Evolutionary conservation across 1,284 basidiomycete species (phyloP).

Genomic region (Puccinia triticina): DNA sequence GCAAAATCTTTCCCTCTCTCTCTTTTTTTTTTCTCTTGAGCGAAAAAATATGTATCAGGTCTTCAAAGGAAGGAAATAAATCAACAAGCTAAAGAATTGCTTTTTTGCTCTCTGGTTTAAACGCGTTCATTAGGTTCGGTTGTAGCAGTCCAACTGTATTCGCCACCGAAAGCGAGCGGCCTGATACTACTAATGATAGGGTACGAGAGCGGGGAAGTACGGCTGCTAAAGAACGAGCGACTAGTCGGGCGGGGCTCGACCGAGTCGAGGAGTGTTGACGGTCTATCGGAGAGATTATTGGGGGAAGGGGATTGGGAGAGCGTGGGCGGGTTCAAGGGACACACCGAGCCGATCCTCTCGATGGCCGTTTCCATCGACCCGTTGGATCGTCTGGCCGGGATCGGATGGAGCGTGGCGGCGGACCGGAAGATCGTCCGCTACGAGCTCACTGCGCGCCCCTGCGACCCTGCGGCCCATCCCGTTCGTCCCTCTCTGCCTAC

Average conservation of each 20-base stretch:
- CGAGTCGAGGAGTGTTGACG: neutral
- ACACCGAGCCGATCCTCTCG: slow-evolving; percentile 37
- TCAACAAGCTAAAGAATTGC: slow-evolving; percentile 8
- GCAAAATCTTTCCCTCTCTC: neutral
- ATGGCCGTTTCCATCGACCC: slow-evolving; percentile 10
- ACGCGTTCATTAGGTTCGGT: slow-evolving; percentile 24
- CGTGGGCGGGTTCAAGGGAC: slow-evolving; percentile 26
- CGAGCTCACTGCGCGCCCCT: neutral
- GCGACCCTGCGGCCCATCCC: neutral
- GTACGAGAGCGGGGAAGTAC: slow-evolving; percentile 36
- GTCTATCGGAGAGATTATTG: neutral
- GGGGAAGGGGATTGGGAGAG: neutral
- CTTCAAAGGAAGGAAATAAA: neutral
- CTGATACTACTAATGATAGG: slow-evolving; percentile 33
- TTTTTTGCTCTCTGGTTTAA: neutral
- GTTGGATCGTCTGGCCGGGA: slow-evolving; percentile 25
- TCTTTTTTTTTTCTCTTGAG: too few relatives aligned
- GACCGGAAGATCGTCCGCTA: slow-evolving; percentile 43
- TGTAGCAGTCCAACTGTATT: slow-evolving; percentile 19
- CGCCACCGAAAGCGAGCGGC: neutral
- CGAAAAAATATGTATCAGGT: too few relatives aligned
- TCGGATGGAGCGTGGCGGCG: slow-evolving; percentile 43
- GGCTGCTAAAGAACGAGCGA: slow-evolving; percentile 7
- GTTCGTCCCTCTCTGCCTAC: neutral
- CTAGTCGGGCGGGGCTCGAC: neutral